These are phyloP conservation scores for Withania somnifera DNA, from an alignment of 305 asterid species.

Conservation along the genomic window DNA sequence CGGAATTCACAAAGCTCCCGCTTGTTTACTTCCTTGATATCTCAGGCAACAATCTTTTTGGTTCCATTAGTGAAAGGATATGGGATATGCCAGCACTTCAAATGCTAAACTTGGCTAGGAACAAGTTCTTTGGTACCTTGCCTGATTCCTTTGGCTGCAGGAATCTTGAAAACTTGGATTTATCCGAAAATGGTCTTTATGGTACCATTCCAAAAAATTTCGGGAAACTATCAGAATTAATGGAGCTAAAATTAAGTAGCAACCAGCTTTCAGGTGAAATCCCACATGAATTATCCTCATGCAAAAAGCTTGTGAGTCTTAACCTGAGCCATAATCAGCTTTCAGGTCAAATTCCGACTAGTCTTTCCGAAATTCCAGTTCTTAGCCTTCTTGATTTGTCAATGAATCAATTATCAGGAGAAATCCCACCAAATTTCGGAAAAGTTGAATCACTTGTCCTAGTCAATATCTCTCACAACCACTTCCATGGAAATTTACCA, in stretches of 20 bases:
- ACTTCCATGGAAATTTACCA: slow-evolving; percentile 55
- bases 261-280: slow-evolving; percentile 52
- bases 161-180: slow-evolving; percentile 53
- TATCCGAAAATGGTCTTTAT: slow-evolving; percentile 48
- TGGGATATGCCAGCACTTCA: slow-evolving; percentile 79
- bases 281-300: slow-evolving; percentile 41
- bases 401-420: slow-evolving; percentile 42
- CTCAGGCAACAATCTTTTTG: slow-evolving; percentile 44
- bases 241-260: slow-evolving; percentile 36
- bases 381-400: slow-evolving; percentile 78
- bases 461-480: slow-evolving; percentile 64
- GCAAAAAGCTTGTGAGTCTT: slow-evolving; percentile 58
- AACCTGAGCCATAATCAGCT: slow-evolving; percentile 59
- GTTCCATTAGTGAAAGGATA: slow-evolving; percentile 29
- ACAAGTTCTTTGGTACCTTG: slow-evolving; percentile 36
- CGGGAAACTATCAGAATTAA: slow-evolving; percentile 39
- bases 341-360: slow-evolving; percentile 42
- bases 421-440: slow-evolving; percentile 50
- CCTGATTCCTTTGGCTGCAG: slow-evolving; percentile 46
- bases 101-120: slow-evolving; percentile 58
- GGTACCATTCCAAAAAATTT: slow-evolving; percentile 37
- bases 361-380: slow-evolving; percentile 57
- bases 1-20: slow-evolving; percentile 43
- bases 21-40: slow-evolving; percentile 60
- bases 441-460: slow-evolving; percentile 55